phyloP scores from a whole-genome alignment of 768 basidiomycete genomes.

The Cystofilobasidium capitatum region DNA sequence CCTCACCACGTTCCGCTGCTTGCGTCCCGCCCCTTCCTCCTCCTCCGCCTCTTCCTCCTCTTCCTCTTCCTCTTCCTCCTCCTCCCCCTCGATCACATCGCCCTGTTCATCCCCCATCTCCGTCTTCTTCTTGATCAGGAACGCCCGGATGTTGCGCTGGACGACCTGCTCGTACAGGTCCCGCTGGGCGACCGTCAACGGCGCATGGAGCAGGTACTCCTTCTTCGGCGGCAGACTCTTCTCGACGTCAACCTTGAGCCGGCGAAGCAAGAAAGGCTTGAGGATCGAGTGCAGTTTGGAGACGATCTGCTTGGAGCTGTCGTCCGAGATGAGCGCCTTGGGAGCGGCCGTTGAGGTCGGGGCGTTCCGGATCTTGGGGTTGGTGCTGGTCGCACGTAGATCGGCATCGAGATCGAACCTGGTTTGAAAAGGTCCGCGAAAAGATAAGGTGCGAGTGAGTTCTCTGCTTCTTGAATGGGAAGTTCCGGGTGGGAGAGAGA shows the following conservation, averaged over 20 bases:
- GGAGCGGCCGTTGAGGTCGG: too few relatives aligned
- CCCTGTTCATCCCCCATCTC: neutral
- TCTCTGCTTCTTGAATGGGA: too few relatives aligned
- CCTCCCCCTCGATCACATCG: conserved; percentile 8
- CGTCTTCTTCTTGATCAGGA: conserved; percentile 46
- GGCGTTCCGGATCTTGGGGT: too few relatives aligned
- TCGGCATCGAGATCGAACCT: conserved; percentile 35
- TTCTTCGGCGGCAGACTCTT: conserved; percentile 69
- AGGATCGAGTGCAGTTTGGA: conserved; percentile 76
- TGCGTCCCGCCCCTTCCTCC: conserved; percentile 36
- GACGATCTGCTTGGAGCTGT: conserved; percentile 55
- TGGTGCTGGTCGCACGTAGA: conserved; percentile 27
- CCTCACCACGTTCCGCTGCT: conserved; percentile 21
- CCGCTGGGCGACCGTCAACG: conserved; percentile 70
- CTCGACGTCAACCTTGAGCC: conserved; percentile 89
- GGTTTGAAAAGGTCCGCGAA: too few relatives aligned
- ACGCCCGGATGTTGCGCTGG: conserved; percentile 54
- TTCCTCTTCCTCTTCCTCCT: conserved; percentile 30
- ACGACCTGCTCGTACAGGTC: conserved; percentile 74
- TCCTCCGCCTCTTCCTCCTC: conserved; percentile 24
- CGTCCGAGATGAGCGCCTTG: conserved; percentile 31
- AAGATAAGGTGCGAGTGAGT: neutral
- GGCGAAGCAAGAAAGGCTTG: conserved; percentile 85
- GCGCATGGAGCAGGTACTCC: conserved; percentile 88
- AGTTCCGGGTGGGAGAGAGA: too few relatives aligned